Evolutionary conservation across 2,329 filamentous ascomycete genomes (phyloP).

Genomic region (Orbilia brochopaga): DNA sequence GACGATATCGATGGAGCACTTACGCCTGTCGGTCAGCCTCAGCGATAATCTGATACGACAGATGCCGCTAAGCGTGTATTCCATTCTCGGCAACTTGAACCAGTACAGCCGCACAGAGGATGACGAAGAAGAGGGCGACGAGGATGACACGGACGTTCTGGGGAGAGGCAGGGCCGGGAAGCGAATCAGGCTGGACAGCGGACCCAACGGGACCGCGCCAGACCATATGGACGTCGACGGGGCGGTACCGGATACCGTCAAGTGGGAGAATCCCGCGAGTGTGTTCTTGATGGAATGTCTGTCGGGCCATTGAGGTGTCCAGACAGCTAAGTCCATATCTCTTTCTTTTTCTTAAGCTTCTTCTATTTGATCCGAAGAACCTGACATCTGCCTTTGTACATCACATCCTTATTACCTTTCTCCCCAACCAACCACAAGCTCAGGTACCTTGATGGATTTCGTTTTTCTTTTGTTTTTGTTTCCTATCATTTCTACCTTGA

Average conservation of each 20-base stretch:
- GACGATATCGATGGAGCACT: slow-evolving; percentile 49
- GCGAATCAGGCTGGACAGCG: slow-evolving; percentile 31
- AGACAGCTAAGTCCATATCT: no score
- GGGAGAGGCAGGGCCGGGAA: slow-evolving; percentile 31
- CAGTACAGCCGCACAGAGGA: slow-evolving; percentile 41
- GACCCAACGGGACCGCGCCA: not conserved
- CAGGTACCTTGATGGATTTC: no score
- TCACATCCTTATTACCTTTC: slow-evolving; percentile 2
- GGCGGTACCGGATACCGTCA: slow-evolving; percentile 41
- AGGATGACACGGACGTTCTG: slow-evolving; percentile 15
- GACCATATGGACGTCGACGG: slow-evolving; percentile 47
- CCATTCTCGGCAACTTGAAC: slow-evolving; percentile 34
- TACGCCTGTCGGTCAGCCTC: slow-evolving; percentile 34
- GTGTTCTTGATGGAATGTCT: slow-evolving; percentile 49
- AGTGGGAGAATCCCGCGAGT: slow-evolving; percentile 48
- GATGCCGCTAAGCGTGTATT: slow-evolving; percentile 48
- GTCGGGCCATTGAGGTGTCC: slow-evolving; percentile 43
- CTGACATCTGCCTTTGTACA: not conserved
- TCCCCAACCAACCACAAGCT: not conserved
- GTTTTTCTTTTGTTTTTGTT: slow-evolving; percentile 5
- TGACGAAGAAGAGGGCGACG: slow-evolving; percentile 23
- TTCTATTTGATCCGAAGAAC: no score
- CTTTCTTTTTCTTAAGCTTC: no score
- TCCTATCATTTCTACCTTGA: not conserved
- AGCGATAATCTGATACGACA: slow-evolving; percentile 50